A percentile compares a stretch with the other conserved stretches of the same genome.
These are phyloP conservation scores for Diplogelasinospora grovesii DNA, from an alignment of 495 filamentous ascomycete genomes.

Conservation along the genomic window DNA sequence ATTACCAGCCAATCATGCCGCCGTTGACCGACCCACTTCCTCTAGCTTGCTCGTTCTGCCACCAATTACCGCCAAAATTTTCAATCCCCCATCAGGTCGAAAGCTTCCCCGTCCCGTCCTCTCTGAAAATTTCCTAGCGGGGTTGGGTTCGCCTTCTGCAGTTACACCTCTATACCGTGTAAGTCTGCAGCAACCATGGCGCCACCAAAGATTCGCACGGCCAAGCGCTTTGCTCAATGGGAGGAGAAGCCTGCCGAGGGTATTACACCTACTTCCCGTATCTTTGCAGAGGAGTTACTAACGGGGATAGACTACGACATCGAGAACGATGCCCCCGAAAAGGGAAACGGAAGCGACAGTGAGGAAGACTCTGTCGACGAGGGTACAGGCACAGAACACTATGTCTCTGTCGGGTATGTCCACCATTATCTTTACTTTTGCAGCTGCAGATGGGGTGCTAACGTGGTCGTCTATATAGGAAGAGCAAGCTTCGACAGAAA, in stretches of 20 bases:
- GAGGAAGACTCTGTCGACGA: constrained; percentile 48
- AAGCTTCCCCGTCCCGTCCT: neutral
- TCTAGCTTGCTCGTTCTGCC: constrained; percentile 43
- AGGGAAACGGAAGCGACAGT: constrained; percentile 45
- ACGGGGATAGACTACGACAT: constrained; percentile 73
- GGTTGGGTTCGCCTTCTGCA: too few species aligned
- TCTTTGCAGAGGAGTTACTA: neutral
- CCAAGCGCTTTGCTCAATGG: constrained; percentile 34
- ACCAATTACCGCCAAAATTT: constrained; percentile 42
- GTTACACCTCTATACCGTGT: too few species aligned
- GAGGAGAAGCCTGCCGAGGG: constrained; percentile 36
- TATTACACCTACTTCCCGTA: constrained; percentile 9
- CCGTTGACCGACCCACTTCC: constrained; percentile 1
- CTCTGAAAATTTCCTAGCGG: constrained; percentile 24
- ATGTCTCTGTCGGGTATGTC: constrained; percentile 69
- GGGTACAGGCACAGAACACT: constrained; percentile 68
- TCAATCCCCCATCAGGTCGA: constrained; percentile 6
- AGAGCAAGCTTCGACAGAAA: constrained; percentile 76
- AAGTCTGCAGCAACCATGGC: constrained; percentile 25
- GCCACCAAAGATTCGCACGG: constrained; percentile 20
- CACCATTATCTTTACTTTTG: neutral
- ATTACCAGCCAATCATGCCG: constrained; percentile 1
- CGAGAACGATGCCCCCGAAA: constrained; percentile 59
- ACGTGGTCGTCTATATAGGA: constrained; percentile 39
- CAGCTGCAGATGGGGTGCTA: neutral